Evolutionary conservation across 2,329 filamentous ascomycete species (phyloP).

Genomic region (Harringtonia lauricola): DNA sequence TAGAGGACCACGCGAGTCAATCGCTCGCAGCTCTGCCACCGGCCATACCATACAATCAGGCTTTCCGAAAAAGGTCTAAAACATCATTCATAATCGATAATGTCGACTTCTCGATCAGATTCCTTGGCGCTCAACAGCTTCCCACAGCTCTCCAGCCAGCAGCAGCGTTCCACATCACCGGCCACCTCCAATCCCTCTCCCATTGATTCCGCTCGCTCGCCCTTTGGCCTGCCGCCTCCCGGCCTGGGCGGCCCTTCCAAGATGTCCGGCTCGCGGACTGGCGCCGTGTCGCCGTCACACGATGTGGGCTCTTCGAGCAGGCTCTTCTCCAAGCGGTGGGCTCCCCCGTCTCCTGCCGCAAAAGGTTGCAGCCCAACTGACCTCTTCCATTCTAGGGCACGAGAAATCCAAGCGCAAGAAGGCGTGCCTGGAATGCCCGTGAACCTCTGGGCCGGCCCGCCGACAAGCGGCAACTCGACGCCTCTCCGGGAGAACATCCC

Average conservation of each 20-base stretch:
- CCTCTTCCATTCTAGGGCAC: conserved; percentile 50
- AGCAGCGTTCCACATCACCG: conserved; percentile 67
- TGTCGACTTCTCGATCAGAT: conserved; percentile 80
- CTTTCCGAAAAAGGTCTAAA: too few species aligned
- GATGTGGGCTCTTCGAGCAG: conserved; percentile 66
- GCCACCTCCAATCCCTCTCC: conserved; percentile 65
- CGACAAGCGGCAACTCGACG: conserved; percentile 91
- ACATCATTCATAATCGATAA: conserved; percentile 70
- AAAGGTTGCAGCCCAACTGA: neutral
- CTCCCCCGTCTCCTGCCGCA: conserved; percentile 13
- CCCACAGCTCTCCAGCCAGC: conserved; percentile 41
- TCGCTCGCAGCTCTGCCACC: too few species aligned
- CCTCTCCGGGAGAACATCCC: conserved; percentile 95
- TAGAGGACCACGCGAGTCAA: too few species aligned
- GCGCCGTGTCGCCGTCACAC: conserved; percentile 92
- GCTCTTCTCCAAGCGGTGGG: conserved; percentile 87
- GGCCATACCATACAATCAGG: too few species aligned
- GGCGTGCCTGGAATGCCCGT: conserved; percentile 59
- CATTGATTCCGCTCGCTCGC: conserved; percentile 60
- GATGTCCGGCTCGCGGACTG: conserved; percentile 59
- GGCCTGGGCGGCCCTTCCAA: conserved; percentile 47
- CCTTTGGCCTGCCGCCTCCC: conserved; percentile 58
- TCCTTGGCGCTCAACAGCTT: conserved; percentile 79
- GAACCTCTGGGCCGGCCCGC: conserved; percentile 85
- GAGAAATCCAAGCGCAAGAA: conserved; percentile 96